Evolutionary conservation across 139 green algal genomes (phyloP).

Genomic region (Coelastrella sp.): DNA sequence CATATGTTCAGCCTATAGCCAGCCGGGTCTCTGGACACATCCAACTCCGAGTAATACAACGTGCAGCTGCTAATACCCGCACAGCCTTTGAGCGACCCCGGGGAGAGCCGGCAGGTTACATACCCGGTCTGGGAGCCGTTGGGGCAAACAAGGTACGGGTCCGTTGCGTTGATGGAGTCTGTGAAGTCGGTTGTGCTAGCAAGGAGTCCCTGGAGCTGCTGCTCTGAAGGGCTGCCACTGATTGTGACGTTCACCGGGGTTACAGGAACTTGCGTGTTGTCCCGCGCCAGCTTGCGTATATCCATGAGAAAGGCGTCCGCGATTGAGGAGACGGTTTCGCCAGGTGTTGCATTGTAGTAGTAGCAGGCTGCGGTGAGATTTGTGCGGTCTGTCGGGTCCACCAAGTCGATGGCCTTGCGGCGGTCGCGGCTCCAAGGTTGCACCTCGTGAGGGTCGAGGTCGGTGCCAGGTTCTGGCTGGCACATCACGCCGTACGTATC

Average conservation of each 20-base stretch:
- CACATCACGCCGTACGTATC: not conserved
- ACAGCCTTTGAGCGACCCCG: not conserved
- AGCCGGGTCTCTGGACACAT: not conserved
- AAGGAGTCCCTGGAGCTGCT: not conserved
- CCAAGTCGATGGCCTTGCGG: not conserved
- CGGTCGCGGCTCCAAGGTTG: not conserved
- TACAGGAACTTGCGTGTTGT: not conserved
- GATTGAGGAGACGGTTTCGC: not conserved
- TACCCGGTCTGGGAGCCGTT: no score
- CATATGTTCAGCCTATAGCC: not conserved
- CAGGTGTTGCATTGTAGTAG: not conserved
- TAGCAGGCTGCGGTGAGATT: not conserved
- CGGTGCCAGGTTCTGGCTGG: not conserved
- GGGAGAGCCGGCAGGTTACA: no score
- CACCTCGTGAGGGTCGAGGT: not conserved
- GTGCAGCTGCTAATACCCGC: not conserved
- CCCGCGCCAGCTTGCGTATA: not conserved
- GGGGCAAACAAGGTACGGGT: not conserved
- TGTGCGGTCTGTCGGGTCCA: not conserved
- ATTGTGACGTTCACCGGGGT: not conserved
- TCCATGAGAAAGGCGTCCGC: not conserved
- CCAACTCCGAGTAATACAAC: not conserved
- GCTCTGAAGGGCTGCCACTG: not conserved
- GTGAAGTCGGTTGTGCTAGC: no score
- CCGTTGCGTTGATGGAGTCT: not conserved